phyloP scores from a whole-genome alignment of 768 basidiomycete species.

The Boletus sp. region DNA sequence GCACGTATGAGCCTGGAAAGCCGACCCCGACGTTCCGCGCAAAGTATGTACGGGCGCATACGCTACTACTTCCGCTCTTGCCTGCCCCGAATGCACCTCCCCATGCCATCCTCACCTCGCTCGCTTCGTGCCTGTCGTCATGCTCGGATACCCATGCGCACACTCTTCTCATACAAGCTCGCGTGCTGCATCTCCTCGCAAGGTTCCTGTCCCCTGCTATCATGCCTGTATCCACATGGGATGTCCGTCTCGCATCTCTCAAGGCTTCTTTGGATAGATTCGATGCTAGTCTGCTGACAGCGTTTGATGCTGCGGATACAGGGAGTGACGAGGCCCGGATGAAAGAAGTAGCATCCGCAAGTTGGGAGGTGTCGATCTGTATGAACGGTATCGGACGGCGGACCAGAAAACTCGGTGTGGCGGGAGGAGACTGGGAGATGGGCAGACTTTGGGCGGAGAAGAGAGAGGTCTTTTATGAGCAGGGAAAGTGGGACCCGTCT shows the following conservation, averaged over 20 bases:
- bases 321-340: conserved; percentile 70
- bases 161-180: conserved; percentile 56
- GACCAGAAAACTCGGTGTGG: background rate
- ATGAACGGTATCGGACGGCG: conserved; percentile 32
- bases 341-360: conserved; percentile 76
- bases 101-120: conserved; percentile 57
- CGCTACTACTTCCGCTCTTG: conserved; percentile 57
- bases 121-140: conserved; percentile 41
- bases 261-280: conserved; percentile 83
- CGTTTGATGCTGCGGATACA: conserved; percentile 85
- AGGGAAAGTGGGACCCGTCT: conserved; percentile 71
- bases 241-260: conserved; percentile 57
- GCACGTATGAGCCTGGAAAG: conserved; percentile 19
- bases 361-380: conserved; percentile 76
- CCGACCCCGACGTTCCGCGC: conserved; percentile 41
- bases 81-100: conserved; percentile 57
- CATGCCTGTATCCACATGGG: conserved; percentile 70
- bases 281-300: conserved; percentile 78
- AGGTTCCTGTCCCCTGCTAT: conserved; percentile 68
- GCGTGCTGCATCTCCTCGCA: conserved; percentile 66
- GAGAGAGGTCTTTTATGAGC: conserved; percentile 89
- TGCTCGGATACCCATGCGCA: conserved; percentile 34
- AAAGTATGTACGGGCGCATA: conserved; percentile 65
- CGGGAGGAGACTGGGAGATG: conserved; percentile 74
- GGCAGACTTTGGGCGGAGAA: conserved; percentile 96